A percentile compares a stretch with the other conserved stretches of the same genome.
Conservation (phyloP, 352 stramenopile species). For the Pythium dissotocum region DNA sequence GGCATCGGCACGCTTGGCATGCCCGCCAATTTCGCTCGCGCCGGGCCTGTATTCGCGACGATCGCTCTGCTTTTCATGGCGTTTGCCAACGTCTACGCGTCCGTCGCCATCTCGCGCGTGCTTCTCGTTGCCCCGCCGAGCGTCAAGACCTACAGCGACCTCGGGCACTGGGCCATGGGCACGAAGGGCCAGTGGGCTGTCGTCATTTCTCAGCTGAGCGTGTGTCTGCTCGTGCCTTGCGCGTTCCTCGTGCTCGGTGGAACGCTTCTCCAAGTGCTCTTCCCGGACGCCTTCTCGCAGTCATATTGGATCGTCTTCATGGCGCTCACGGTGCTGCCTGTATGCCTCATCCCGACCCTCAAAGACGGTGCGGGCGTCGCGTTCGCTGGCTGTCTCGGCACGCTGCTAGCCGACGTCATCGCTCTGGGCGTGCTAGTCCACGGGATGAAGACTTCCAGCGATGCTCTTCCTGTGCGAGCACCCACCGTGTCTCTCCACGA, state of each 20-base stretch:
- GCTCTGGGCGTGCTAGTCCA: conserved; percentile 27
- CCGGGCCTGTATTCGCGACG: conserved; percentile 27
- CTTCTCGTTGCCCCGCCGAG: conserved; percentile 30
- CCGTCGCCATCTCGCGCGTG: conserved; percentile 30
- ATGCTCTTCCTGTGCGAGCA: conserved; percentile 3
- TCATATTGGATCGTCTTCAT: conserved; percentile 39
- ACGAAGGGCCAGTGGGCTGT: conserved; percentile 19
- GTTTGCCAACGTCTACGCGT: conserved; percentile 35
- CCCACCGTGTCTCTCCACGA: conserved; percentile 27
- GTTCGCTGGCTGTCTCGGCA: conserved; percentile 33
- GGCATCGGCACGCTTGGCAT: conserved; percentile 41
- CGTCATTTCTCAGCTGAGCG: conserved; percentile 25
- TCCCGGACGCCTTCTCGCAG: conserved; percentile 20
- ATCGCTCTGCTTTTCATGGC: conserved; percentile 38
- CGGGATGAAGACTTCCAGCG: conserved; percentile 23
- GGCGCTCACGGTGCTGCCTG: conserved; percentile 27
- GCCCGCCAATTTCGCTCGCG: conserved; percentile 34
- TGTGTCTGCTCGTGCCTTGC: conserved; percentile 28
- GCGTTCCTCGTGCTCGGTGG: conserved; percentile 36
- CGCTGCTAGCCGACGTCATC: conserved; percentile 34
- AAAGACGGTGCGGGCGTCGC: conserved; percentile 31
- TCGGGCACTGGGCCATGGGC: conserved; percentile 36
- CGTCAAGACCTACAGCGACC: conserved; percentile 36
- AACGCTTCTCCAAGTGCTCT: conserved; percentile 27
- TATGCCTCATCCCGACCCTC: conserved; percentile 35